These are phyloP conservation scores for Trapa incisa DNA, from an alignment of 345 rosid species.

Conservation along the genomic window DNA sequence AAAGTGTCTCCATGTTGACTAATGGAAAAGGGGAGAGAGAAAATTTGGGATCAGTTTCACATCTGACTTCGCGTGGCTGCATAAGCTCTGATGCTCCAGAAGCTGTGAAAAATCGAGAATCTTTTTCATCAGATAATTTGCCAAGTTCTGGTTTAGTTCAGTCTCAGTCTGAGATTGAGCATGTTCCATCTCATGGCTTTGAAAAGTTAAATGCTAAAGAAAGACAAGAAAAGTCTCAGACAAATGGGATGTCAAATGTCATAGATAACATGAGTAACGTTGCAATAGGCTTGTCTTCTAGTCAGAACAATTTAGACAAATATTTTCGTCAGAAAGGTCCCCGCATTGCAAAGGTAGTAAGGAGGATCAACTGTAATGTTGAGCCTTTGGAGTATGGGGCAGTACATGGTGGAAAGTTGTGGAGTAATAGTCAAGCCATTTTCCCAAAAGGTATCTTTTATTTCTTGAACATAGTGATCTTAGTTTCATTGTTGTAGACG, in stretches of 20 bases:
- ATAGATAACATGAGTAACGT: constrained; percentile 27
- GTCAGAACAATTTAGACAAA: constrained; percentile 65
- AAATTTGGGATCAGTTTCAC: constrained; percentile 17
- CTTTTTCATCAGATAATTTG: constrained; percentile 17
- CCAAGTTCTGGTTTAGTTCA: constrained; percentile 9
- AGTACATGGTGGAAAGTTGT: constrained; percentile 67
- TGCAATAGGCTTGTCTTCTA: constrained; percentile 38
- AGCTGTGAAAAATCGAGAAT: constrained; percentile 22
- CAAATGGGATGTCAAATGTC: constrained; percentile 21
- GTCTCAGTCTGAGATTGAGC: constrained; percentile 13
- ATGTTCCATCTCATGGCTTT: constrained; percentile 15
- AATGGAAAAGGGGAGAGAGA: constrained; percentile 23
- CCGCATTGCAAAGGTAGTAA: constrained; percentile 93
- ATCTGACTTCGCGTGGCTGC: constrained; percentile 14
- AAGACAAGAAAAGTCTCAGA: constrained; percentile 34
- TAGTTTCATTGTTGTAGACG: background rate
- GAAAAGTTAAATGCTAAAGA: constrained; percentile 26
- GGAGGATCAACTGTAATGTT: constrained; percentile 90
- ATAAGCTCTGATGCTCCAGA: constrained; percentile 20
- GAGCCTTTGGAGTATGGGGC: constrained; percentile 68
- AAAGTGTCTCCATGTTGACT: constrained; percentile 21
- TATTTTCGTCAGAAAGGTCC: constrained; percentile 87
- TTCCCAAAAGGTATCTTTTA: constrained; percentile 69
- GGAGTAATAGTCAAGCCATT: constrained; percentile 80
- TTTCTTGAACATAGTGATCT: background rate